Conservation (phyloP, 2,329 filamentous ascomycete species). For the Cryphonectria radicalis region DNA sequence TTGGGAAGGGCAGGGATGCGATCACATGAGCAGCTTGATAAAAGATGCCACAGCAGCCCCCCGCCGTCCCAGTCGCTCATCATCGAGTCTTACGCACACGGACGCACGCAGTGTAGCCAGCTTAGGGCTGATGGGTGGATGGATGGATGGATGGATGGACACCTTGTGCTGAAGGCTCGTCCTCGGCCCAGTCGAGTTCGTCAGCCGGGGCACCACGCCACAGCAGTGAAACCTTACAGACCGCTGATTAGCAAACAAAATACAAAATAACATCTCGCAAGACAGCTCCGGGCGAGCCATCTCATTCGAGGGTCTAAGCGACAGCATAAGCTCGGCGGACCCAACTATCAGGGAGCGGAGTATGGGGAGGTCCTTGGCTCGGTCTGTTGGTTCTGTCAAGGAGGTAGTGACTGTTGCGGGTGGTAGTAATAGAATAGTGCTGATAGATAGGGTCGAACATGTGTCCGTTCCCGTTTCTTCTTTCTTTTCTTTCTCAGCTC, state of each 20-base stretch:
- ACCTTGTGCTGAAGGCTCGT: neutral
- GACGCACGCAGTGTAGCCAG: no score
- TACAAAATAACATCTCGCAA: no score
- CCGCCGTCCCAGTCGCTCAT: neutral
- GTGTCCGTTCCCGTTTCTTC: no score
- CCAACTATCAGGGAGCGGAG: no score
- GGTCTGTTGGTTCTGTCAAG: no score
- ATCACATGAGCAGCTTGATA: neutral
- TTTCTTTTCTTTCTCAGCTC: no score
- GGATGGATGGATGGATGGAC: no score
- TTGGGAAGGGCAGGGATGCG: neutral
- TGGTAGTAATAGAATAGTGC: no score
- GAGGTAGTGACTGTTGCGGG: no score
- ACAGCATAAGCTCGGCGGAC: neutral
- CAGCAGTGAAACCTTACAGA: conserved; percentile 1
- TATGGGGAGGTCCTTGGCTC: no score
- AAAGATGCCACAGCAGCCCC: neutral
- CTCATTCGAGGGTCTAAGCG: neutral
- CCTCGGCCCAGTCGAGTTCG: neutral
- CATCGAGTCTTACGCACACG: neutral
- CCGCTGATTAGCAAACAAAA: neutral
- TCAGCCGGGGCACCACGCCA: neutral
- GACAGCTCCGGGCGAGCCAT: neutral
- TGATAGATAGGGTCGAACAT: no score
- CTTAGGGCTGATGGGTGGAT: no score